Base-by-base conservation (phyloP, 495 filamentous ascomycete species). In the Monascus purpureus region DNA sequence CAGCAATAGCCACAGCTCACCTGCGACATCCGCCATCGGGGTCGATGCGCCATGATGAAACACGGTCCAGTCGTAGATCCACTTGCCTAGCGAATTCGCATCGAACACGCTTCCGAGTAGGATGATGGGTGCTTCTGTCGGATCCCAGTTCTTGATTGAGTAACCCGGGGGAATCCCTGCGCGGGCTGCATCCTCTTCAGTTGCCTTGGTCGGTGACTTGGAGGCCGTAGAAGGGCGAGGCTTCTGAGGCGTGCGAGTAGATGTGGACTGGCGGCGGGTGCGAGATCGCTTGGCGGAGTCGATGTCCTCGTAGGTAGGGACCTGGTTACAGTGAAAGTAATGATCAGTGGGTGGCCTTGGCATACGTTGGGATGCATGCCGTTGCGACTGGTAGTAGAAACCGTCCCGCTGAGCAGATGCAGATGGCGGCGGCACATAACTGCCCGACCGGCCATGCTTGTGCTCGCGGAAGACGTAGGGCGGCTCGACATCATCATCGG, bases 31-130 rank as follows among this genome's bases (percentile, higher is more conserved):
- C 25, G 85, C 74, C 51, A 94, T 86, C 38, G 90, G 83, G 2
- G 83, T 84, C 17, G 72, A 73, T 8, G 84, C 70, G 25, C 85
- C 85, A 41, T 92, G 80, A 53, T 80, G 77, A 62, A 83, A 95
- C 37, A 95, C 83, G 18, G 90, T 95, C 90, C 90, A 97, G 68
- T 97, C 93, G 63, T 93, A 97, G 52, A 97, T 88, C 90, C 90
- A 97, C 58, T 94, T 93, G 47, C 90, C 90, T 11, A 97, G 70
- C 13, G 83, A 92, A 69, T 94, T 94, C 54, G 90, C 82, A 48
- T 96, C 92, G 50, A 96, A 97, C 28, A 96, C 90, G 50, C 82
- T 92, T 25, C 90, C 90, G 6, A 96, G 70, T 4, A 97, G 70
- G 52, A 93, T 75, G 53, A 97, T 93, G 19, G 90, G 81, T 43